phyloP scores from a whole-genome alignment of 305 asterid genomes.

The Striga hermonthica region DNA sequence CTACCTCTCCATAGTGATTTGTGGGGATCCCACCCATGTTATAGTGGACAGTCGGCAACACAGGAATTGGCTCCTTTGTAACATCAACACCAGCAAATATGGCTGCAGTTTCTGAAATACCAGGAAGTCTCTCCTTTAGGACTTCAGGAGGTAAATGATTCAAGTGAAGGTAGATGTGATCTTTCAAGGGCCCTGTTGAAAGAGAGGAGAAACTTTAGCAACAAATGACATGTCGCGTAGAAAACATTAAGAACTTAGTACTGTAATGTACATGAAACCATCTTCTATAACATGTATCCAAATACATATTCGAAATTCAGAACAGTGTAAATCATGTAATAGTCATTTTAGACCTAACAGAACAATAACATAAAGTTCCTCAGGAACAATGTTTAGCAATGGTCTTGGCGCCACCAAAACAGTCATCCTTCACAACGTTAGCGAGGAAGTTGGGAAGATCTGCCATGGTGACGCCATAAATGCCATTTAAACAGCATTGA shows the following conservation, averaged over 20 bases:
- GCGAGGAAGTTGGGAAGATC: no score
- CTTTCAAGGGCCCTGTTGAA: constrained; percentile 77
- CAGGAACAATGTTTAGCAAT: background rate
- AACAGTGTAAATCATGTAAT: background rate
- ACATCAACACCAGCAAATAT: constrained; percentile 99
- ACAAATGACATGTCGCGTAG: constrained; percentile 11
- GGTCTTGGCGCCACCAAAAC: no score
- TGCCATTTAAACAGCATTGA: no score
- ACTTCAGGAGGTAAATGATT: constrained; percentile 99
- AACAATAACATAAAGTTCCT: constrained; percentile 1
- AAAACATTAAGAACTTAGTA: constrained; percentile 20
- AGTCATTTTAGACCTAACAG: constrained; percentile 3
- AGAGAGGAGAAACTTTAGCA: constrained; percentile 20
- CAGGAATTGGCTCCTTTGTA: constrained; percentile 98
- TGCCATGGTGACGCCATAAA: no score
- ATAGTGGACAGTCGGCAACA: constrained; percentile 94
- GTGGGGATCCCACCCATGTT: constrained; percentile 99
- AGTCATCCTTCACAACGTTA: no score
- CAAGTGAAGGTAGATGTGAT: constrained; percentile 93
- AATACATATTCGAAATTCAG: constrained; percentile 12
- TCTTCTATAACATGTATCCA: constrained; percentile 9
- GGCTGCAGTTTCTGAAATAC: constrained; percentile 98
- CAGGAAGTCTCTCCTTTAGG: constrained; percentile 98
- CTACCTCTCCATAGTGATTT: constrained; percentile 94
- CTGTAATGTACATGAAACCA: constrained; percentile 14